phyloP scores from a whole-genome alignment of 2,329 filamentous ascomycete species.

The Sphaerulina populicola region DNA sequence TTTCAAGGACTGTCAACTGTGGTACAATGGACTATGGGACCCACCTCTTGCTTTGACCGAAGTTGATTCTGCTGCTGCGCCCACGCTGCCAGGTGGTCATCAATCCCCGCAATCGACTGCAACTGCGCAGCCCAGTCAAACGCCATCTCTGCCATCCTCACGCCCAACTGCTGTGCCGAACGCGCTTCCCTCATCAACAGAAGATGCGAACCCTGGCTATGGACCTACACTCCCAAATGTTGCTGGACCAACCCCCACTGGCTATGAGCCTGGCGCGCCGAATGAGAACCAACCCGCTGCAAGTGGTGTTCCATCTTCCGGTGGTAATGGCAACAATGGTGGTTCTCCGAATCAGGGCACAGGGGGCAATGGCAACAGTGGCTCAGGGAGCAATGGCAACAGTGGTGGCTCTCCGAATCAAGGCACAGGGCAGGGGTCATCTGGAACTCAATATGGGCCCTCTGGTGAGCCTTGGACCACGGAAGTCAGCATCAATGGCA shows the following conservation, averaged over 20 bases:
- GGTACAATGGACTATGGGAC: constrained; percentile 29
- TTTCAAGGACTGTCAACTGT: constrained; percentile 26
- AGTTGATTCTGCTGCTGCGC: constrained; percentile 10
- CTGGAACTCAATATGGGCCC: constrained; percentile 8
- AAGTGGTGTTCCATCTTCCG: neutral
- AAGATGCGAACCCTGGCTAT: too few relatives aligned
- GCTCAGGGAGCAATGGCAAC: neutral
- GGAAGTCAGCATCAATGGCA: constrained; percentile 13
- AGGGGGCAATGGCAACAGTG: neutral
- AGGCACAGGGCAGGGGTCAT: neutral
- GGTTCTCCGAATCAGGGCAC: neutral
- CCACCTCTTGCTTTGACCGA: constrained; percentile 23
- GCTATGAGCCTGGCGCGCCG: neutral
- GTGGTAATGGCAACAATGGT: neutral
- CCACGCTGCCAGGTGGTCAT: constrained; percentile 13
- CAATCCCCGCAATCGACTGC: constrained; percentile 1
- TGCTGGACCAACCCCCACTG: neutral
- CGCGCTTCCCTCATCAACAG: too few relatives aligned
- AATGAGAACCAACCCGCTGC: neutral
- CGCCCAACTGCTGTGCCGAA: too few relatives aligned
- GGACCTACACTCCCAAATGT: neutral
- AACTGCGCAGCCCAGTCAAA: constrained; percentile 12
- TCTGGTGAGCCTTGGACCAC: constrained; percentile 14
- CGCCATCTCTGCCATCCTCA: neutral
- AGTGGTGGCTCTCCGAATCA: neutral